phyloP scores from a whole-genome alignment of 202 grass and related monocot species.

The Schoenoplectus tabernaemontani region DNA sequence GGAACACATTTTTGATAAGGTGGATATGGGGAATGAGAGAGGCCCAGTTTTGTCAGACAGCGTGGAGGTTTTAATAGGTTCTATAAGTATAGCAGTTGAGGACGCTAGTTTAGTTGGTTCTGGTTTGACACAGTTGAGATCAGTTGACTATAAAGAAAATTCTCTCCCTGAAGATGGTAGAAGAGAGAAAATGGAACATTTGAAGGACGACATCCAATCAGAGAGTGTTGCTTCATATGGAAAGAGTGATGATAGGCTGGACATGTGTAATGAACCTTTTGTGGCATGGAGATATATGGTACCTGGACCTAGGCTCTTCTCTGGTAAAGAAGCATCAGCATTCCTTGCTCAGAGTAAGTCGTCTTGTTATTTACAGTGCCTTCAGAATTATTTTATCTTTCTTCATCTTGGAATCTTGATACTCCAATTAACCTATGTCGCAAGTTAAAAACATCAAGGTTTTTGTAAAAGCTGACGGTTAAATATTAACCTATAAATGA shows the following conservation, averaged over 20 bases:
- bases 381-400: not conserved
- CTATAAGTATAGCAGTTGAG: constrained; percentile 63
- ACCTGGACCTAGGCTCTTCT: constrained; percentile 24
- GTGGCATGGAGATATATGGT: constrained; percentile 2
- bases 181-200: not conserved
- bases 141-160: not conserved
- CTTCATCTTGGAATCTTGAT: not conserved
- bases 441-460: not conserved
- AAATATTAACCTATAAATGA: not conserved
- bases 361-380: not conserved
- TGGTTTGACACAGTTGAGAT: not conserved
- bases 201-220: not conserved
- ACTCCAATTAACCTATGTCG: not conserved
- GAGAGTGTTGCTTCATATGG: constrained; percentile 9
- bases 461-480: not conserved
- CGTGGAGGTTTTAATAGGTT: constrained; percentile 67
- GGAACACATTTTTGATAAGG: constrained; percentile 20
- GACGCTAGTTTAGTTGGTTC: constrained; percentile 13
- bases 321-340: constrained; percentile 38
- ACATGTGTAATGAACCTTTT: not conserved
- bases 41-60: constrained; percentile 21
- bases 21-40: constrained; percentile 22
- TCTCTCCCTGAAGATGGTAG: not conserved
- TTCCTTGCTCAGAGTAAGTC: constrained; percentile 70
- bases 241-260: constrained; percentile 10